Evolutionary conservation across 2,329 filamentous ascomycete genomes (phyloP).

Genomic region (Monosporascus sp.): DNA sequence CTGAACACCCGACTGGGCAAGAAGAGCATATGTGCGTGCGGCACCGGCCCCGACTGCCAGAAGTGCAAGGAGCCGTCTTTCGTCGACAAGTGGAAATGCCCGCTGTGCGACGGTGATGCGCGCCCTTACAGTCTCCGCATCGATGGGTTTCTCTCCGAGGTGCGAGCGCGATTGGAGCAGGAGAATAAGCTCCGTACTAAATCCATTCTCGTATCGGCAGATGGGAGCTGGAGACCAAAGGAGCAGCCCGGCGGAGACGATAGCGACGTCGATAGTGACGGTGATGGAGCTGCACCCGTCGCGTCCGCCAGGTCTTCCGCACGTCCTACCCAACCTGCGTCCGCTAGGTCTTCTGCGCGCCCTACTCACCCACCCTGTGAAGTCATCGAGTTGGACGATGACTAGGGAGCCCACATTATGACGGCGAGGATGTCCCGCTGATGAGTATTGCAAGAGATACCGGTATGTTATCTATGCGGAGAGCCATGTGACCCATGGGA

Average conservation of each 20-base stretch:
- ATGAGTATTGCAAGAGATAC: no score
- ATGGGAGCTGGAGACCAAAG: slow-evolving; percentile 59
- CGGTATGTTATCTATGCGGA: background rate
- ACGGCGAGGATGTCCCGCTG: background rate
- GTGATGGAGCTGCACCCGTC: slow-evolving; percentile 10
- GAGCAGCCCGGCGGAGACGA: slow-evolving; percentile 27
- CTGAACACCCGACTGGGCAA: slow-evolving; percentile 58
- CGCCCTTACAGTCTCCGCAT: slow-evolving; percentile 65
- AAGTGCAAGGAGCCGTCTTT: slow-evolving; percentile 45
- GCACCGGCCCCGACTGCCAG: slow-evolving; percentile 29
- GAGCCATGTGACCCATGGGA: no score
- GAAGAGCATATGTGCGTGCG: slow-evolving; percentile 26
- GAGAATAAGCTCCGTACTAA: slow-evolving; percentile 45
- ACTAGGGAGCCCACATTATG: slow-evolving; percentile 1
- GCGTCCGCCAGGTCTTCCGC: slow-evolving; percentile 6
- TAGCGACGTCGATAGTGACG: slow-evolving; percentile 25
- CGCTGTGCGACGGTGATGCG: slow-evolving; percentile 73
- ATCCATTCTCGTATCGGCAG: slow-evolving; percentile 56
- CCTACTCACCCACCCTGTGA: slow-evolving; percentile 7
- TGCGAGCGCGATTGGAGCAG: slow-evolving; percentile 50
- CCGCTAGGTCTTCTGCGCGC: slow-evolving; percentile 3
- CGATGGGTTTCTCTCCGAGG: slow-evolving; percentile 66
- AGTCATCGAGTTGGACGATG: slow-evolving; percentile 17
- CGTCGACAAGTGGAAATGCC: slow-evolving; percentile 78
- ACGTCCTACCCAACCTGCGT: slow-evolving; percentile 4